Evolutionary conservation across 2,329 filamentous ascomycete genomes (phyloP).

Genomic region (Teratosphaeria nubilosa): DNA sequence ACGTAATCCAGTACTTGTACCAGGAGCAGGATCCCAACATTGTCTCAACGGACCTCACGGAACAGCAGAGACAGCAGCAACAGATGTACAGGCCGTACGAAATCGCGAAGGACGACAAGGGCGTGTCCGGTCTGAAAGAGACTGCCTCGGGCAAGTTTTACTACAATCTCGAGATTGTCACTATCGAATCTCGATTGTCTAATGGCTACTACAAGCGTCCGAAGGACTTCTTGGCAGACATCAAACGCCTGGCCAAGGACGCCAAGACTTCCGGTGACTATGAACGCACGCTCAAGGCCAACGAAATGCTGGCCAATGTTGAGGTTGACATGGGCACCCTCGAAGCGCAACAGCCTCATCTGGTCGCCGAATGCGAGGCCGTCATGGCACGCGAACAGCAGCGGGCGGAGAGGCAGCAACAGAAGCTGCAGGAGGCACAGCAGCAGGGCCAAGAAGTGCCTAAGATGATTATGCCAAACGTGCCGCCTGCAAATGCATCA

Average conservation of each 20-base stretch:
- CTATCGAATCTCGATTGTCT: constrained; percentile 89
- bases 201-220: constrained; percentile 94
- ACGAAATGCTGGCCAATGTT: constrained; percentile 85
- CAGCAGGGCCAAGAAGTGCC: constrained; percentile 46
- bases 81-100: constrained; percentile 61
- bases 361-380: constrained; percentile 66
- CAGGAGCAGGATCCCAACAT: constrained; percentile 68
- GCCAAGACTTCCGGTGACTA: constrained; percentile 72
- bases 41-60: constrained; percentile 49
- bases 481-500: constrained; percentile 30
- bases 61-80: constrained; percentile 45
- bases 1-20: constrained; percentile 69
- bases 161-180: constrained; percentile 87
- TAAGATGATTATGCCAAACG: constrained; percentile 27
- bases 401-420: constrained; percentile 42
- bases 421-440: constrained; percentile 49
- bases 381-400: constrained; percentile 65
- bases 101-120: constrained; percentile 68
- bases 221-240: constrained; percentile 79
- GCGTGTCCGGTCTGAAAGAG: constrained; percentile 65
- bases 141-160: constrained; percentile 72
- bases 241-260: constrained; percentile 76
- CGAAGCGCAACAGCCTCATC: constrained; percentile 51
- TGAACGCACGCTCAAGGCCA: constrained; percentile 73
- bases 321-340: constrained; percentile 83